Conservation (phyloP, 495 filamentous ascomycete species). For the Bathelium albidoporum region DNA sequence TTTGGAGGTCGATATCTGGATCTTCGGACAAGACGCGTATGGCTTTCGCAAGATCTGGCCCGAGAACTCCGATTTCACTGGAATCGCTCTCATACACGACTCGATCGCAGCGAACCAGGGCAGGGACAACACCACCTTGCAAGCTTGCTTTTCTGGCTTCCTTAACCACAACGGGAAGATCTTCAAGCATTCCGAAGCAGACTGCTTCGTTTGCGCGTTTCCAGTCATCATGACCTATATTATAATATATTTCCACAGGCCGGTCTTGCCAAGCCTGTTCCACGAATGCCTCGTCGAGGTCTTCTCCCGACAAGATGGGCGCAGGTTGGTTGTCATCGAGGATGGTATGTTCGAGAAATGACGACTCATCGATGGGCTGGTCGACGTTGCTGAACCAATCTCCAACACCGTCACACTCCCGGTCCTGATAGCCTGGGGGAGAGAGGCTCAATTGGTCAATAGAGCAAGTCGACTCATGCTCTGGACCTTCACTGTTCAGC, state of each 20-base stretch:
- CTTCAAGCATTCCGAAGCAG: slow-evolving; percentile 1
- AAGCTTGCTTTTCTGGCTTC: neutral
- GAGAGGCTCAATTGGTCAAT: neutral
- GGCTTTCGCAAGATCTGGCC: neutral
- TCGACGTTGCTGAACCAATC: no score
- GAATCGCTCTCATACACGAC: neutral
- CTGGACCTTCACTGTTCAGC: neutral
- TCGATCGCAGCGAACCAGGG: neutral
- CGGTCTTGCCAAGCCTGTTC: neutral
- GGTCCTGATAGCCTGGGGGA: neutral
- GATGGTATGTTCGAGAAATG: neutral
- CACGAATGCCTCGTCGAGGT: neutral
- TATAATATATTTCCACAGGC: neutral
- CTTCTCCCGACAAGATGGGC: neutral
- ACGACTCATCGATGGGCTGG: neutral
- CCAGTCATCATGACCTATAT: neutral
- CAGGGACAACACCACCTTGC: neutral
- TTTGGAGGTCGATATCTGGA: neutral
- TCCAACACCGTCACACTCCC: neutral
- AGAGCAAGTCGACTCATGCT: neutral
- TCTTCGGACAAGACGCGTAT: slow-evolving; percentile 1
- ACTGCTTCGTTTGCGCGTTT: neutral
- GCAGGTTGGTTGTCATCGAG: neutral
- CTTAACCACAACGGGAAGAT: neutral
- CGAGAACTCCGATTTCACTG: neutral